phyloP scores from a whole-genome alignment of 257 asterid species.

The Osmanthus fragrans region DNA sequence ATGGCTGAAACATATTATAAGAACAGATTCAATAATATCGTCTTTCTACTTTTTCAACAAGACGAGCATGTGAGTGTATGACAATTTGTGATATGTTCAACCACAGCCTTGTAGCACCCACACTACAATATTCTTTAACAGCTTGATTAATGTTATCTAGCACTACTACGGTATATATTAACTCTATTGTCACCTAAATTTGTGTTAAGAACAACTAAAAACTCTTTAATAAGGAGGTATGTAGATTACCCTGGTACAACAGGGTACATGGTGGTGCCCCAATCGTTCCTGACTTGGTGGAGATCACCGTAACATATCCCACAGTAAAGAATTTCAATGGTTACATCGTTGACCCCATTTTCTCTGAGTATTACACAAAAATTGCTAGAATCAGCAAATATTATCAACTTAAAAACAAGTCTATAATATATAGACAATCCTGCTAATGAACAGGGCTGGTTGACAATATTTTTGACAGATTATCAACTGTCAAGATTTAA shows the following conservation, averaged over 20 bases:
- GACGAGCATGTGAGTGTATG: not conserved
- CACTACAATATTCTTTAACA: too few relatives aligned
- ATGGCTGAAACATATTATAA: constrained; percentile 45
- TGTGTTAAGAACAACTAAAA: not conserved
- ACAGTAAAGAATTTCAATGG: constrained; percentile 40
- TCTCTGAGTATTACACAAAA: constrained; percentile 25
- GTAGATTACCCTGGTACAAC: constrained; percentile 44
- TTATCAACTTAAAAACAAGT: not conserved
- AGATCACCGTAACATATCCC: constrained; percentile 53
- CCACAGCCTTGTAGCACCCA: too few relatives aligned
- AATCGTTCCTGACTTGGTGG: constrained; percentile 41
- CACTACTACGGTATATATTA: too few relatives aligned
- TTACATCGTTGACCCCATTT: constrained; percentile 44
- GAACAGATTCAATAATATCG: not conserved
- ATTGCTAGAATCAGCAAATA: not conserved
- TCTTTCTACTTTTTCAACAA: not conserved
- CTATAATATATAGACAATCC: too few relatives aligned
- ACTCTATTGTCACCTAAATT: too few relatives aligned
- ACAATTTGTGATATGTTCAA: too few relatives aligned
- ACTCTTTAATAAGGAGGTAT: too few relatives aligned
- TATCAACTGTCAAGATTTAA: too few relatives aligned
- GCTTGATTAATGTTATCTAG: too few relatives aligned
- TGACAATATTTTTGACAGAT: too few relatives aligned
- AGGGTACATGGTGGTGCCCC: constrained; percentile 53
- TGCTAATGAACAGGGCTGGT: too few relatives aligned